Base-by-base conservation (phyloP, 306 rosid genomes). In the Trifolium pratense region DNA sequence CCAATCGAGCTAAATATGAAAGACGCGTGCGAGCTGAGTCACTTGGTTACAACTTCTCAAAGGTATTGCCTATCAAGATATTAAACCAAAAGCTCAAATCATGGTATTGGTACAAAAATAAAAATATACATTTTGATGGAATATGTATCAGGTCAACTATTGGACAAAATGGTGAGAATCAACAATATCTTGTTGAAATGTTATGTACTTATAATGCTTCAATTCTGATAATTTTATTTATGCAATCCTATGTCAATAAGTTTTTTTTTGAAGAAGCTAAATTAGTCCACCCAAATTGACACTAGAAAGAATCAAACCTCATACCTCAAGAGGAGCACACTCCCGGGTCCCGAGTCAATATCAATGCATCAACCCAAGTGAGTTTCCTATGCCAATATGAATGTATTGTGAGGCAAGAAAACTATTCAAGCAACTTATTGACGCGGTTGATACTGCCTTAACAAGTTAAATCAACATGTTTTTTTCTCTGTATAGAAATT, bases 111-210 rank as follows among this genome's bases (percentile, higher is more conserved):
- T 20, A 81, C 97, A 72, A 89, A 86, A 78, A 87, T 89, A 7
- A 91, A 87, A 62, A 91, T 91, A 75, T 89, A 84, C 83, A 87
- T 91, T 31, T 92, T 80, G 61, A 89, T 91, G 95, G 97, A 91
- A 52, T 86, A 86, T 72, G 86, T 79, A 8, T 42, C 89, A 17
- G 97, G 97, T 17, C 89, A 83, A 55, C 81, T 91, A 60, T 65
- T 87, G 37, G 92, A 91, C 79, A 91, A 84, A 81, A 39, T 89
- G 82, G 97, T 91, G 74, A 84, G 92, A 39, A 57, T 81, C 65
- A 51, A 55, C 17, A 31, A 10, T n/a, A n/a, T n/a, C n/a, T n/a
- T n/a, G n/a, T n/a, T n/a, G n/a, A n/a, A n/a, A n/a, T n/a, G n/a
- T 12, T 55, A 3, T 46, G 14, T 29, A 39, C 40, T 58, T 57